phyloP scores from a whole-genome alignment of 208 protist species.

The Trypanosoma brucei region DNA sequence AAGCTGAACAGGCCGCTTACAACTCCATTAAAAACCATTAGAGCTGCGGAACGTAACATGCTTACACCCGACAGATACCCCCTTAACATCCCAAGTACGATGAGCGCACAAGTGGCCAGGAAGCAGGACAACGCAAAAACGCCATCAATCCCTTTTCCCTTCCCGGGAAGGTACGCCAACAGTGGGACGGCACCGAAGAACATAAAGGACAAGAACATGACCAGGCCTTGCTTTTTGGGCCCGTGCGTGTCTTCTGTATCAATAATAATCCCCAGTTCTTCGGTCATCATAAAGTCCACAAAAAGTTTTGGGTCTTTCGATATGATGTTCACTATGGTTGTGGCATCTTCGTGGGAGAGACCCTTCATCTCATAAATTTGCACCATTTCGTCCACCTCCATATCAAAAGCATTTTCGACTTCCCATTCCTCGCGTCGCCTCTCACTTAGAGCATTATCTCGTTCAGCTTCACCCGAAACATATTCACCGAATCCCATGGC shows the following conservation, averaged over 20 bases:
- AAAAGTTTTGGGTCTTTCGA: slow-evolving; percentile 92
- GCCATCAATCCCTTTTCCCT: slow-evolving; percentile 62
- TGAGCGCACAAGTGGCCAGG: slow-evolving; percentile 70
- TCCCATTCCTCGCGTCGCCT: slow-evolving; percentile 91
- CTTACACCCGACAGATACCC: slow-evolving; percentile 74
- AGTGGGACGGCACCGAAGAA: slow-evolving; percentile 90
- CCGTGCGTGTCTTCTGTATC: slow-evolving; percentile 73
- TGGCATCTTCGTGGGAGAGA: slow-evolving; percentile 84
- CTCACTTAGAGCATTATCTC: slow-evolving; percentile 83
- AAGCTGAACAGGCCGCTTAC: slow-evolving; percentile 85
- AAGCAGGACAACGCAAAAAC: slow-evolving; percentile 79
- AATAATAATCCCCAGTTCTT: slow-evolving; percentile 88
- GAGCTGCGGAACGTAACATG: slow-evolving; percentile 51
- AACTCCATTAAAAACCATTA: slow-evolving; percentile 86
- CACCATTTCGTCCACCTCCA: slow-evolving; percentile 93
- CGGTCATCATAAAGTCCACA: slow-evolving; percentile 95
- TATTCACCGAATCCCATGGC: slow-evolving; percentile 95
- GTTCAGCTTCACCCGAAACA: slow-evolving; percentile 88
- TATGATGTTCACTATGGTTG: slow-evolving; percentile 90
- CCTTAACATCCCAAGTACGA: slow-evolving; percentile 84
- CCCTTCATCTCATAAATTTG: slow-evolving; percentile 93
- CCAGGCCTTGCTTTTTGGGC: slow-evolving; percentile 84
- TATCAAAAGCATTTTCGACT: slow-evolving; percentile 90
- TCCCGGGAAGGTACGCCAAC: slow-evolving; percentile 72
- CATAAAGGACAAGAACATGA: slow-evolving; percentile 93